phyloP scores from a whole-genome alignment of 768 basidiomycete species.

The Panellus pusillus region DNA sequence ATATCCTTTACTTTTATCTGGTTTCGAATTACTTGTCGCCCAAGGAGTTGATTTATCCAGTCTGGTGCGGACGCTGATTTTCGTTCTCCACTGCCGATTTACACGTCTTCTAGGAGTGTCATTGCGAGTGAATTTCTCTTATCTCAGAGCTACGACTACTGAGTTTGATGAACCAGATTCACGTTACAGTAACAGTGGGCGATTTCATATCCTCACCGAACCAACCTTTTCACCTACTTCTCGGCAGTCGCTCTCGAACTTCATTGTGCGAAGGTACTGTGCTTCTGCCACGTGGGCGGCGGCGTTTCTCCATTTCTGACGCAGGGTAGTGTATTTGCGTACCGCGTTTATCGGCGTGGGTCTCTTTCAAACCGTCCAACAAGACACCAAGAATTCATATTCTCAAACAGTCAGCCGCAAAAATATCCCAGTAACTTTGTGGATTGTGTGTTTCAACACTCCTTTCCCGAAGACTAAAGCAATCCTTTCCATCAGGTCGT shows the following conservation, averaged over 20 bases:
- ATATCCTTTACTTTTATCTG: slow-evolving; percentile 59
- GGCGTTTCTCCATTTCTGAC: too few species aligned
- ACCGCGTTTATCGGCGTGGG: slow-evolving; percentile 51
- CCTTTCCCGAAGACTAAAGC: slow-evolving; percentile 7
- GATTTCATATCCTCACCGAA: background rate
- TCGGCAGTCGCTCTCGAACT: slow-evolving; percentile 47
- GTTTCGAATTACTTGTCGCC: slow-evolving; percentile 55
- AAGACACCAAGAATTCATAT: background rate
- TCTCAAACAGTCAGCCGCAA: slow-evolving; percentile 42
- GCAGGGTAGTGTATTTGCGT: slow-evolving; percentile 44
- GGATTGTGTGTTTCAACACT: slow-evolving; percentile 42
- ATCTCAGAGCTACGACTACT: background rate
- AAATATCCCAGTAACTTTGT: slow-evolving; percentile 41
- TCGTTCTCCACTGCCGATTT: background rate
- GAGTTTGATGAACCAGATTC: slow-evolving; percentile 36
- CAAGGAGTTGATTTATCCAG: slow-evolving; percentile 38
- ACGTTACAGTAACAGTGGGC: slow-evolving; percentile 54
- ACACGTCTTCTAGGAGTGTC: slow-evolving; percentile 41
- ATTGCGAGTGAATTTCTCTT: slow-evolving; percentile 37
- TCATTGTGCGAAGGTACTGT: slow-evolving; percentile 43
- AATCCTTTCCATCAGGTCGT: slow-evolving; percentile 30
- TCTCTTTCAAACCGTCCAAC: background rate
- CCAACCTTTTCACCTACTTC: background rate
- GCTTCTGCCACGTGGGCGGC: too few species aligned
- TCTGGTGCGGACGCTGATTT: slow-evolving; percentile 44